Base-by-base conservation (phyloP, 208 protist species). In the Trypanosoma avium region DNA sequence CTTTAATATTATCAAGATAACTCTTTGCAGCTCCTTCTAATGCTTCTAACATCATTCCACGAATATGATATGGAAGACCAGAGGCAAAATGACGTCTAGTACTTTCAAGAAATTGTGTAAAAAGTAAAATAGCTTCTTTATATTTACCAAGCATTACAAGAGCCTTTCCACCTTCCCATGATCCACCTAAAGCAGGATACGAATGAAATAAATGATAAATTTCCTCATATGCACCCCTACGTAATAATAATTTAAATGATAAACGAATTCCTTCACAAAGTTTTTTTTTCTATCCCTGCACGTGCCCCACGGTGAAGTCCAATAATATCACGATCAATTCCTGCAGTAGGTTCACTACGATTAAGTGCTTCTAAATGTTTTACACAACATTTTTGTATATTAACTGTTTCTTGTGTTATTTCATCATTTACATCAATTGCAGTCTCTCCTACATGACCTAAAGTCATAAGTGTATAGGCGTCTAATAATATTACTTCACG, bases 401-500 rank as follows among this genome's bases (percentile, higher is more conserved):
- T 15, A 4, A 21, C 22, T 38, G 66, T 55, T 30, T 62, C 12
- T 3, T 30, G 17, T 24, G 22, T 52, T 8, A 61, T 60, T 48
- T 75, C 30, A 12, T 35, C 58, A 33, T 49, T 48, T 15, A 88
- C 33, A 50, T 92, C 85, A 0, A 67, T 38, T 1, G 85, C 82
- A 47, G 70, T 57, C 53, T 91, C 84, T 56, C 76, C 79, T 46
- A 80, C 70, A 61, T 94, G 88, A 32, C 84, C 88, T 6, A 86
- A 21, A 0, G 82, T 90, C 61, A 90, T 81, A 24, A 94, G 75
- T 10, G 83, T 74, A 60, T 84, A 89, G 30, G 84, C 85, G 56
- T 94, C 84, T 13, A 94, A 75, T 17, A 94, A 59, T 12, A 78
- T 70, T 4, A 75, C 55, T 66, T 94, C 82, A 9, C 88, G 84